A percentile compares a stretch with the other conserved stretches of the same genome.
Evolutionary conservation across 2,329 filamentous ascomycete species (phyloP).

Genomic region (Tricladium varicosporioides): DNA sequence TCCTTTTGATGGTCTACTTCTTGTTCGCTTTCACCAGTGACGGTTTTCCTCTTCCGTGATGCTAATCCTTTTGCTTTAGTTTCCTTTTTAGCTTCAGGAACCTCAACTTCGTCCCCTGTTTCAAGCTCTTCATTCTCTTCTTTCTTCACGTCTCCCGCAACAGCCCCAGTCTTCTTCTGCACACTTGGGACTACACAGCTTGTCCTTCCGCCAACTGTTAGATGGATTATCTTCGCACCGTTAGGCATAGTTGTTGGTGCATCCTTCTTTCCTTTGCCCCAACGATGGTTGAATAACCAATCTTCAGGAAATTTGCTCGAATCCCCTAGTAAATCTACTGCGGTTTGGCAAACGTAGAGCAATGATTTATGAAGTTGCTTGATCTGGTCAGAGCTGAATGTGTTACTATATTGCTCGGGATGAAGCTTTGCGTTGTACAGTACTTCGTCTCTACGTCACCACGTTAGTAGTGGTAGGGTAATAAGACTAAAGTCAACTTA

Average conservation of each 20-base stretch:
- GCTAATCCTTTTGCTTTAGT: background rate
- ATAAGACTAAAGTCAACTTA: constrained; percentile 34
- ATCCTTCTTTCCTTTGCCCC: constrained; percentile 83
- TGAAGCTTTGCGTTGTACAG: constrained; percentile 87
- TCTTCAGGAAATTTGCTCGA: constrained; percentile 79
- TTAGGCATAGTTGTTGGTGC: constrained; percentile 68
- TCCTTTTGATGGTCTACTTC: no score
- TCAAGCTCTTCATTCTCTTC: constrained; percentile 5
- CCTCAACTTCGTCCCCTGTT: background rate
- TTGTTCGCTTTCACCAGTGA: background rate
- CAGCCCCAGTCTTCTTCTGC: constrained; percentile 68
- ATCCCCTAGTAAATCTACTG: constrained; percentile 76
- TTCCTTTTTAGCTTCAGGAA: background rate
- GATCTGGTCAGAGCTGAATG: constrained; percentile 71
- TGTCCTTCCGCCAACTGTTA: constrained; percentile 88
- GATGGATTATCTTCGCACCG: constrained; percentile 78
- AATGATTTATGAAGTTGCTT: constrained; percentile 69
- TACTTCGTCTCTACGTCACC: constrained; percentile 67
- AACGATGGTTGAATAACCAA: constrained; percentile 87
- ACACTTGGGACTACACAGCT: constrained; percentile 82
- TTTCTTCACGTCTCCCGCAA: constrained; percentile 19
- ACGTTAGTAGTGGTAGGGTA: background rate
- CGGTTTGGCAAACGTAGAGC: constrained; percentile 74
- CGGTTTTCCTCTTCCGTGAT: background rate
- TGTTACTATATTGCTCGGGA: constrained; percentile 89